phyloP scores from a whole-genome alignment of 768 basidiomycete genomes.

The Boletus insuetus region DNA sequence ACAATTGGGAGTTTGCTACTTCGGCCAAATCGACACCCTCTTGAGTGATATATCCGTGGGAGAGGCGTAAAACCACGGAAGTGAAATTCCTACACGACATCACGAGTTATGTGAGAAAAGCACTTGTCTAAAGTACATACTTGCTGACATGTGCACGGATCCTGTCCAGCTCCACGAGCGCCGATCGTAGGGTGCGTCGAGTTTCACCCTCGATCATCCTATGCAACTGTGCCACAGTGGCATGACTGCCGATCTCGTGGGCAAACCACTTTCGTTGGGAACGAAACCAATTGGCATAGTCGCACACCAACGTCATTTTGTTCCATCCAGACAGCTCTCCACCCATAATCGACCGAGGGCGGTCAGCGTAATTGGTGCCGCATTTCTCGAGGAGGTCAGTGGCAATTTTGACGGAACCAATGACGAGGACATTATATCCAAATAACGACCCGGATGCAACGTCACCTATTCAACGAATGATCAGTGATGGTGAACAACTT shows the following conservation, averaged over 20 bases:
- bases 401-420: slow-evolving; percentile 42
- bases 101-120: not conserved
- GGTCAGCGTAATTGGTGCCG: slow-evolving; percentile 39
- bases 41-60: not conserved
- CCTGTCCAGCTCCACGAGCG: not conserved
- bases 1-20: not conserved
- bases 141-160: not conserved
- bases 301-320: slow-evolving; percentile 12
- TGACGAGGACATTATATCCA: too few relatives aligned
- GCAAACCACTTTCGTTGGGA: slow-evolving; percentile 13
- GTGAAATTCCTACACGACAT: not conserved
- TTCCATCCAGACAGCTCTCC: slow-evolving; percentile 19
- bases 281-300: slow-evolving; percentile 9
- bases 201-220: slow-evolving; percentile 16
- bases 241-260: slow-evolving; percentile 12
- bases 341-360: slow-evolving; percentile 16
- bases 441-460: slow-evolving; percentile 12
- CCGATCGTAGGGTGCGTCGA: slow-evolving; percentile 21
- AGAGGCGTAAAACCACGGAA: not conserved
- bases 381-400: slow-evolving; percentile 46
- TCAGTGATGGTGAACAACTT: not conserved
- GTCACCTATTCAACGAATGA: not conserved
- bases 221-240: slow-evolving; percentile 6
- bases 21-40: not conserved
- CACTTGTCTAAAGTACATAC: not conserved